Evolutionary conservation across 257 asterid genomes (phyloP), one percentile per base, ranked within the genome.

Genomic region (Apocynum venetum): DNA sequence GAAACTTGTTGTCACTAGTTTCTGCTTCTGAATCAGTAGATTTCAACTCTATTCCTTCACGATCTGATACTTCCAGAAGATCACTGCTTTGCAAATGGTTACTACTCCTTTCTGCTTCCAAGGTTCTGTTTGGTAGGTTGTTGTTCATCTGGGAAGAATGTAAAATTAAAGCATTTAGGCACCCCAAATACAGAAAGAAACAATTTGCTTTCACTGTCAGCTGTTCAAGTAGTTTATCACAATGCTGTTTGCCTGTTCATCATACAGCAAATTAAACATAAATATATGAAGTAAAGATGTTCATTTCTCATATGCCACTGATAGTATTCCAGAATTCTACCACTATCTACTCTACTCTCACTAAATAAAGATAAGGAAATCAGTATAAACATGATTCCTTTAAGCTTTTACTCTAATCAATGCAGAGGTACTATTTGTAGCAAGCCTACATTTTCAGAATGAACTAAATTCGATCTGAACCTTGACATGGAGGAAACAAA

Each of bases 71-170:
- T 76, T 85, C 90, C 48, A 36, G 53, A 36, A 82, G 82, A 55
- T 82, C 87, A 63, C 38, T 82, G 71, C 76, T 83, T 82, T 77
- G 85, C 76, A 78, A 65, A 72, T 64, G 77, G 41, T 76, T 83
- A 52, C 53, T 59, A 52, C 46, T 82, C 72, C 47, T 84, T 85
- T 82, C 85, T 60, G 76, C 82, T 82, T 80, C 87, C 79, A 67
- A 20, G 65, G 73, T 67, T 73, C 66, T 38, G 77, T 78, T 80
- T 53, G 78, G 89, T 56, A 77, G 83, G 71, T 68, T 70, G 55
- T 57, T 52, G 51, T 60, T 76, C 57, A 76, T 61, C 89, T 87
- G 82, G 41, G 71, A 78, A 80, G 57, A 75, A 44, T 46, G 77
- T 47, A 74, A 36, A 71, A 47, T 2, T 41, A 64, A 3, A 35